Evolutionary conservation across 345 rosid species (phyloP).

Genomic region (Murraya koenigii): DNA sequence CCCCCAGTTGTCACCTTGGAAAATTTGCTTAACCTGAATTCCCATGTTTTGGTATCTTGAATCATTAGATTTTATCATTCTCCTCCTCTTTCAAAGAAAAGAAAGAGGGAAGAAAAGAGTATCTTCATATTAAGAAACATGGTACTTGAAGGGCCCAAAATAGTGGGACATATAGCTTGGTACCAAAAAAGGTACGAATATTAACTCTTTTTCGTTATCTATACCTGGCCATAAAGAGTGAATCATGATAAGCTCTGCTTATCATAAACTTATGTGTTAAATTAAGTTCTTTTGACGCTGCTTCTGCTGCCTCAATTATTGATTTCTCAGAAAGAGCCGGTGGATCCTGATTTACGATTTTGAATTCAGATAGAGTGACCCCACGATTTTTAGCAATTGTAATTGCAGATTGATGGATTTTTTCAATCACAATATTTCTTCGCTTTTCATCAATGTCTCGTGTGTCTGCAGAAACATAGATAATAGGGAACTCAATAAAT

Average conservation of each 20-base stretch:
- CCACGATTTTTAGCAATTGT: conserved; percentile 61
- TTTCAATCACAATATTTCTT: conserved; percentile 76
- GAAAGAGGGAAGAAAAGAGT: neutral
- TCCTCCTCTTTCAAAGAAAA: neutral
- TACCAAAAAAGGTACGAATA: neutral
- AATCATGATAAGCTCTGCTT: conserved; percentile 97
- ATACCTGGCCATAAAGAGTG: conserved; percentile 97
- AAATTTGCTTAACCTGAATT: neutral
- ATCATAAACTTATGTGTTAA: conserved; percentile 77
- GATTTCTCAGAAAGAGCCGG: conserved; percentile 74
- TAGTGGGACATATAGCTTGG: neutral
- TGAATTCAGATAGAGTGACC: conserved; percentile 69
- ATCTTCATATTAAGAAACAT: neutral
- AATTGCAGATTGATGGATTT: conserved; percentile 64
- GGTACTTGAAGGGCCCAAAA: neutral
- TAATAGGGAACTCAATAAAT: neutral
- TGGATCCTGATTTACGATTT: conserved; percentile 90
- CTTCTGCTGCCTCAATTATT: conserved; percentile 61
- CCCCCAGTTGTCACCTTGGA: neutral
- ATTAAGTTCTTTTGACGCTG: conserved; percentile 66
- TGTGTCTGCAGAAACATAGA: conserved; percentile 46
- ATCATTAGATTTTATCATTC: neutral
- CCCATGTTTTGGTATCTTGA: neutral
- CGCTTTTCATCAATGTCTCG: conserved; percentile 82
- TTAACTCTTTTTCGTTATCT: neutral